Percentiles rank a stretch among this genome's conserved stretches.
Conservation (phyloP, 2,329 filamentous ascomycete species). For the Colletotrichum australisinense region DNA sequence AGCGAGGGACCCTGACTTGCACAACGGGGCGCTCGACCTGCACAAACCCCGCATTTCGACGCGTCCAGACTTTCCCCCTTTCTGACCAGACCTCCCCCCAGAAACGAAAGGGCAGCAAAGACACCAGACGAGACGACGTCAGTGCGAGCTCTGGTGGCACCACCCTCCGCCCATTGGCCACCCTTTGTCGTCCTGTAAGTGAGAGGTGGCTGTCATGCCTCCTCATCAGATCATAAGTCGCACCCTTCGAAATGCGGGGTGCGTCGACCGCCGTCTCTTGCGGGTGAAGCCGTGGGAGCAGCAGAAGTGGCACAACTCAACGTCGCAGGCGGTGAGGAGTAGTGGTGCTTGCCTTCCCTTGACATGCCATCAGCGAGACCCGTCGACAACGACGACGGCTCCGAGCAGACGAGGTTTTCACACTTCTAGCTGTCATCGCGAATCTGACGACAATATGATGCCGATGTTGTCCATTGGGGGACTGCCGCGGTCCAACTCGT, state of each 20-base stretch:
- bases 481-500: slow-evolving; percentile 28
- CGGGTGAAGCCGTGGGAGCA: background rate
- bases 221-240: slow-evolving; percentile 23
- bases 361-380: background rate
- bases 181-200: slow-evolving; percentile 1
- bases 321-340: slow-evolving; percentile 12
- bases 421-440: background rate
- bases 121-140: slow-evolving; percentile 32
- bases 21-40: slow-evolving; percentile 4
- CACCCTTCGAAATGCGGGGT: slow-evolving; percentile 30
- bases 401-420: background rate
- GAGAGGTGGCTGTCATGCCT: slow-evolving; percentile 8
- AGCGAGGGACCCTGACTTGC: slow-evolving; percentile 24
- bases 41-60: slow-evolving; percentile 31
- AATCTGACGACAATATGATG: slow-evolving; percentile 17
- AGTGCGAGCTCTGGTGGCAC: slow-evolving; percentile 15
- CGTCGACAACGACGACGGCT: background rate
- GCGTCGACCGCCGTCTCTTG: slow-evolving; percentile 1
- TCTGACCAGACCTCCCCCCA: background rate
- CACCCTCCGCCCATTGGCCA: slow-evolving; percentile 15
- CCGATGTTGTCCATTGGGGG: slow-evolving; percentile 9
- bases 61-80: slow-evolving; percentile 24
- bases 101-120: background rate
- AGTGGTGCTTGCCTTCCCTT: background rate
- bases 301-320: slow-evolving; percentile 6